Base-by-base conservation (phyloP, 192 early-diverging fungal genomes). In the Blastocladiella britannica region DNA sequence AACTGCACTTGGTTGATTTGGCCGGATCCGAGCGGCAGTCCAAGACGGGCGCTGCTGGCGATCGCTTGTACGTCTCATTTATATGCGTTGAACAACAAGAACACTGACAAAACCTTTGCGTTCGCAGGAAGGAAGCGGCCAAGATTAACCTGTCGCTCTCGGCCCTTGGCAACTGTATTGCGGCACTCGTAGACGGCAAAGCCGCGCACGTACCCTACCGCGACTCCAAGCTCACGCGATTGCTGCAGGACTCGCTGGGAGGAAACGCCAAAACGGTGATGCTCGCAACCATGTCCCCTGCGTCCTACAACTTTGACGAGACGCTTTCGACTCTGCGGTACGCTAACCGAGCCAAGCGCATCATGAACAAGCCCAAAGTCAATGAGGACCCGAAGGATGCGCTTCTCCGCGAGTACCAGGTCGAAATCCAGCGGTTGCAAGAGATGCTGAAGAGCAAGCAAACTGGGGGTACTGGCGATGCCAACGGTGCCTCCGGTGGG, bases 81-180 rank as follows among this genome's bases (percentile, higher is more conserved):
- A 58, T 92, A 89, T 23, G 84, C 87, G 6, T 91, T 78, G 57
- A 97, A 95, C 62, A 97, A 97, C 72, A 89, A 87, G 58, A n/a
- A 80, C 80, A 12, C 70, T 97, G n/a, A n/a, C n/a, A n/a, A n/a
- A n/a, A n/a, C n/a, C n/a, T n/a, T n/a, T n/a, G n/a, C n/a, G n/a
- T n/a, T n/a, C n/a, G n/a, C n/a, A n/a, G n/a, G n/a, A 80, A 80
- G 59, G 79, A 81, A 63, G 79, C 79, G 0, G 75, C 76, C 5
- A 81, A 80, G 58, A 81, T 81, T 59, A 81, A 81, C 52, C 63
- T 81, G 58, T 73, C 70, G 28, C 62, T 81, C 29, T 73, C 70
- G 27, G 79, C 79, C 2, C 63, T 81, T 24, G 79, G 79, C 43
- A 81, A 81, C 59, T 81, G 78, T 58, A 81, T 81, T 37, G 70